Conservation (phyloP, 2,329 filamentous ascomycete genomes). For the Arthrobotrys musiformis region DNA sequence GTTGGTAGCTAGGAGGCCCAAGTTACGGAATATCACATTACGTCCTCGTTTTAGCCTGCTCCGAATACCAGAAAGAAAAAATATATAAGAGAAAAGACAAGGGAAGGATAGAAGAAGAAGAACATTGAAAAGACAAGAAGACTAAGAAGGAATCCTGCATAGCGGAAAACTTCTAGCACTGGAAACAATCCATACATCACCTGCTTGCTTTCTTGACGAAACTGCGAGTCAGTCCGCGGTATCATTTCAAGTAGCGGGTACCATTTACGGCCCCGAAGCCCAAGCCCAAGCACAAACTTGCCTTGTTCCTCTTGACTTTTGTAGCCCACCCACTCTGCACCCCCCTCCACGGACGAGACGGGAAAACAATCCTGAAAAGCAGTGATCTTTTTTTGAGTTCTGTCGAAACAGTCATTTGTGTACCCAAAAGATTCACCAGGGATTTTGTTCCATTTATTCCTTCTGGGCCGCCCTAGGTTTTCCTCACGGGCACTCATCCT, state of each 20-base stretch:
- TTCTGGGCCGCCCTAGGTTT: conserved; percentile 13
- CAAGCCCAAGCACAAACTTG: conserved; percentile 38
- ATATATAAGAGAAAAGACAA: background rate
- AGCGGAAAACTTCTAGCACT: conserved; percentile 14
- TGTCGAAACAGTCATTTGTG: conserved; percentile 7
- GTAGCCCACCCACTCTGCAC: too few relatives aligned
- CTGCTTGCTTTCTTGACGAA: conserved; percentile 21
- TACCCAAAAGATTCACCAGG: conserved; percentile 17
- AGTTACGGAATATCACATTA: conserved; percentile 39
- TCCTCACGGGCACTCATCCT: conserved; percentile 14
- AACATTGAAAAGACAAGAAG: background rate
- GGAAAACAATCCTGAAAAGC: conserved; percentile 21
- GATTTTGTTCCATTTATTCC: conserved; percentile 17
- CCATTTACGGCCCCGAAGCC: conserved; percentile 31
- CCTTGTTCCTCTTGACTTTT: conserved; percentile 28
- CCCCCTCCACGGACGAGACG: conserved; percentile 12
- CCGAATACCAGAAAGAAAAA: conserved; percentile 12
- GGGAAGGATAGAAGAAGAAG: background rate
- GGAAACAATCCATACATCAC: background rate
- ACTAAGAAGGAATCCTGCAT: conserved; percentile 3
- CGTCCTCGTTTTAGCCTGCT: conserved; percentile 36
- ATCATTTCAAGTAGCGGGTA: conserved; percentile 34
- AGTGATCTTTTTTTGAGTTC: conserved; percentile 13
- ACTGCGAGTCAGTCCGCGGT: conserved; percentile 25
- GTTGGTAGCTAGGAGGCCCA: conserved; percentile 38